Evolutionary conservation across 805 yeast species (phyloP).

Genomic region (Starmerella floricola): DNA sequence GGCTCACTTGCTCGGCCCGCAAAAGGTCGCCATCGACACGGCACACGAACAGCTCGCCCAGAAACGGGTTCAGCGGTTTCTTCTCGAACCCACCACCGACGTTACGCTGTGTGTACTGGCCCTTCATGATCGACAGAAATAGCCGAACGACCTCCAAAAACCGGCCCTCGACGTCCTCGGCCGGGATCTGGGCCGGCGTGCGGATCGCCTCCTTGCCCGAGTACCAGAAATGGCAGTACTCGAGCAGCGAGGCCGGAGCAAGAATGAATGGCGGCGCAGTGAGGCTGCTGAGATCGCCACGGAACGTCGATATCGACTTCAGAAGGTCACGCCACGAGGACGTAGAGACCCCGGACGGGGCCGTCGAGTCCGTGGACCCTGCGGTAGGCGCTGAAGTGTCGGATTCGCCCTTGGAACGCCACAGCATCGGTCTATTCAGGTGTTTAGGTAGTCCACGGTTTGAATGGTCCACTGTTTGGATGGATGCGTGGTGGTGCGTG

Average conservation of each 20-base stretch:
- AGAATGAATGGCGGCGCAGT: constrained; percentile 97
- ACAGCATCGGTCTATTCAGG: constrained; percentile 8
- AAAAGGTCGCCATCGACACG: constrained; percentile 79
- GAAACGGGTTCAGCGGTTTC: constrained; percentile 91
- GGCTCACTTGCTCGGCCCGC: constrained; percentile 86
- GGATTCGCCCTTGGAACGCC: constrained; percentile 11
- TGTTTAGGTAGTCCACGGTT: too few relatives aligned
- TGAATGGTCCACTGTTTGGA: too few relatives aligned
- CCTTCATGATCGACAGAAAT: constrained; percentile 82
- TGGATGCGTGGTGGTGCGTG: too few relatives aligned
- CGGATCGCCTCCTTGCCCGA: constrained; percentile 77
- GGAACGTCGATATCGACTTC: constrained; percentile 80
- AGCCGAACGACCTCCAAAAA: constrained; percentile 74
- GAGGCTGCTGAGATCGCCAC: constrained; percentile 83
- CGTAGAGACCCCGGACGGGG: constrained; percentile 8
- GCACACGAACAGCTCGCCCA: constrained; percentile 90
- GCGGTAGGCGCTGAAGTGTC: neutral
- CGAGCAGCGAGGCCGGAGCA: constrained; percentile 77
- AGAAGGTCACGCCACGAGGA: constrained; percentile 80
- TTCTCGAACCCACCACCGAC: constrained; percentile 92
- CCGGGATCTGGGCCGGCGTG: constrained; percentile 43
- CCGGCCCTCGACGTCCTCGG: constrained; percentile 40
- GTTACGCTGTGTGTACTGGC: constrained; percentile 86
- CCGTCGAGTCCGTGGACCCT: neutral
- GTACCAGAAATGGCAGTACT: constrained; percentile 93